phyloP scores from a whole-genome alignment of 352 stramenopile species.

The Plasmopara viticola region DNA sequence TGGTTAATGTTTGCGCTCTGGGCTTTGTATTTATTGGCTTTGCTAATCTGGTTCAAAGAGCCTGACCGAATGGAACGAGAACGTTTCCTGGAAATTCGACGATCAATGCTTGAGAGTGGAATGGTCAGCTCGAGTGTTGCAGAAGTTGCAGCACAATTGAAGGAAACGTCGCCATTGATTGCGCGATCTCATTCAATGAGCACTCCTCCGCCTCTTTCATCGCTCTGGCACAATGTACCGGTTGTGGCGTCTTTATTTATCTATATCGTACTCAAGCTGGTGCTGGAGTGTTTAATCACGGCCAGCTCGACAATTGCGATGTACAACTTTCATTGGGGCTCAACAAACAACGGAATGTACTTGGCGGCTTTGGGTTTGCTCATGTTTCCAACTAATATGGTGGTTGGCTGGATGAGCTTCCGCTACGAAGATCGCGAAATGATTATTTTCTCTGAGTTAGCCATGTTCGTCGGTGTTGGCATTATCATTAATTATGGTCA shows the following conservation, averaged over 20 bases:
- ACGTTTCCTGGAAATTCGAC: slow-evolving; percentile 36
- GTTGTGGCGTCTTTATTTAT: slow-evolving; percentile 77
- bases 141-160: slow-evolving; percentile 11
- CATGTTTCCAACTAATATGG: slow-evolving; percentile 90
- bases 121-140: slow-evolving; percentile 23
- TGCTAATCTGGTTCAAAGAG: slow-evolving; percentile 59
- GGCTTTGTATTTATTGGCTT: slow-evolving; percentile 49
- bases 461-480: slow-evolving; percentile 87
- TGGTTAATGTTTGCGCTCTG: slow-evolving; percentile 87
- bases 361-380: slow-evolving; percentile 83
- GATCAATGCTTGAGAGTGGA: slow-evolving; percentile 41
- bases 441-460: slow-evolving; percentile 75
- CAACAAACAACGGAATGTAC: slow-evolving; percentile 79
- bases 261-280: slow-evolving; percentile 90
- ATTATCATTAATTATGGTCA: slow-evolving; percentile 82
- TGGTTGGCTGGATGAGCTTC: slow-evolving; percentile 85
- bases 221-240: slow-evolving; percentile 66
- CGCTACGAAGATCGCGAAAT: slow-evolving; percentile 90
- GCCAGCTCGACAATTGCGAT: slow-evolving; percentile 77
- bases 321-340: slow-evolving; percentile 89
- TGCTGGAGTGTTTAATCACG: slow-evolving; percentile 87
- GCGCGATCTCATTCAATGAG: slow-evolving; percentile 15
- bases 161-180: slow-evolving; percentile 40
- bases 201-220: slow-evolving; percentile 35
- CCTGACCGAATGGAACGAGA: slow-evolving; percentile 50